Conservation (phyloP, 495 filamentous ascomycete species). For the Barbatosphaeria neglecta region DNA sequence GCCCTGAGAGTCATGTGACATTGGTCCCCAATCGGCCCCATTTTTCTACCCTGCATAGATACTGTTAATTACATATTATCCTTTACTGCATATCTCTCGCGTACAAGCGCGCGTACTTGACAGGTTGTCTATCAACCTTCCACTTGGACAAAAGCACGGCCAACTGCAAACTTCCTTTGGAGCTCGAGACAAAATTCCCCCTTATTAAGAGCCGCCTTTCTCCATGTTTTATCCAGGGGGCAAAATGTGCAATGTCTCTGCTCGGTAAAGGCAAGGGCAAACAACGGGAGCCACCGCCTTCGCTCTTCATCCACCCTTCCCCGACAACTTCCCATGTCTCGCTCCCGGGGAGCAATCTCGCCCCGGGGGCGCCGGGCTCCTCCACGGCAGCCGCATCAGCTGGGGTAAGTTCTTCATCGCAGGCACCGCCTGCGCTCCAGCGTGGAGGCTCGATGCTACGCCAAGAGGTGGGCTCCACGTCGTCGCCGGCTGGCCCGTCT, state of each 20-base stretch:
- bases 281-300: constrained; percentile 61
- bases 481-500: background rate
- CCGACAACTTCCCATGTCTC: constrained; percentile 67
- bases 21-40: background rate
- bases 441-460: constrained; percentile 22
- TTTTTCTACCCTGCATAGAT: background rate
- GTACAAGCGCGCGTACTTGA: no score
- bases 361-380: constrained; percentile 21
- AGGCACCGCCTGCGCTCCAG: constrained; percentile 25
- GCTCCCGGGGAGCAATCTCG: constrained; percentile 39
- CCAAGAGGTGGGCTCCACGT: background rate
- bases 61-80: background rate
- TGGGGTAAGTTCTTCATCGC: background rate
- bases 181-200: no score
- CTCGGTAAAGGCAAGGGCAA: constrained; percentile 26
- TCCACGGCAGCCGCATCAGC: constrained; percentile 13
- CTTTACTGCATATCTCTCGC: background rate
- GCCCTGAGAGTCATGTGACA: no score
- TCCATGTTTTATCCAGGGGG: no score
- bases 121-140: no score
- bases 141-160: no score
- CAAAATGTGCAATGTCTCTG: constrained; percentile 35
- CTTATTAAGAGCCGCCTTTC: no score
- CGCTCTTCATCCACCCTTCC: constrained; percentile 71
- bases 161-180: no score